phyloP scores from a whole-genome alignment of 495 filamentous ascomycete genomes.

The Darksidea phi region DNA sequence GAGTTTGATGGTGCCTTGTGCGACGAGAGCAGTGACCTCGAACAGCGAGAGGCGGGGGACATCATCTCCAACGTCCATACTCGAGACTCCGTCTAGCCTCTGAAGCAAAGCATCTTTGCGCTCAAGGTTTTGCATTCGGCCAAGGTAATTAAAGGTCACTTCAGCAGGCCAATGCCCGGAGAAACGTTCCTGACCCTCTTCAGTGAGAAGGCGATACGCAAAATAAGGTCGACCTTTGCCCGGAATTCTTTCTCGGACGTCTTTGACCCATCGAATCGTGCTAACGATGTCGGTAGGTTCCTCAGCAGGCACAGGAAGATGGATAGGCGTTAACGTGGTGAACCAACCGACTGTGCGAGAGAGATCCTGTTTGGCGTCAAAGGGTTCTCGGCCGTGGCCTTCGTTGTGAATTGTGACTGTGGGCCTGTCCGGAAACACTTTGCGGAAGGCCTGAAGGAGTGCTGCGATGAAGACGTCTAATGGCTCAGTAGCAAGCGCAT shows the following conservation, averaged over 20 bases:
- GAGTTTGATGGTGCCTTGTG: slow-evolving; percentile 59
- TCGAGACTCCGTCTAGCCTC: slow-evolving; percentile 48
- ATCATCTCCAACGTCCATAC: slow-evolving; percentile 53
- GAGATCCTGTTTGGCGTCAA: slow-evolving; percentile 34
- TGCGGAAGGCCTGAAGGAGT: slow-evolving; percentile 42
- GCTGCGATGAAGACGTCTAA: slow-evolving; percentile 38
- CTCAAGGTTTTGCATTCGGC: slow-evolving; percentile 62
- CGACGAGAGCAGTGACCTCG: slow-evolving; percentile 62
- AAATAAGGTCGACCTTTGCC: slow-evolving; percentile 37
- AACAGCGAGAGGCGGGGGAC: slow-evolving; percentile 64
- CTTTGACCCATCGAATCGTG: slow-evolving; percentile 36
- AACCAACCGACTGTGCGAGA: slow-evolving; percentile 44
- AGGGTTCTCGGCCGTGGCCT: slow-evolving; percentile 41
- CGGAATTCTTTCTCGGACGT: slow-evolving; percentile 23
- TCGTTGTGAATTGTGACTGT: slow-evolving; percentile 39
- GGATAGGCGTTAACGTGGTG: slow-evolving; percentile 37
- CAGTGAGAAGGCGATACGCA: slow-evolving; percentile 50
- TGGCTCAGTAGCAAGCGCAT: slow-evolving; percentile 36
- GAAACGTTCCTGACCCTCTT: slow-evolving; percentile 47
- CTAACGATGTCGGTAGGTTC: slow-evolving; percentile 34
- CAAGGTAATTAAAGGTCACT: slow-evolving; percentile 70
- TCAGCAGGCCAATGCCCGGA: slow-evolving; percentile 61
- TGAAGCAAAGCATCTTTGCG: slow-evolving; percentile 61
- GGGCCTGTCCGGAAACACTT: slow-evolving; percentile 34
- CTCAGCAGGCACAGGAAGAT: slow-evolving; percentile 29